A percentile compares a stretch with the other conserved stretches of the same genome.
Conservation (phyloP, 108 stramenopile species). For the Pseudonitzschia multistriata region DNA sequence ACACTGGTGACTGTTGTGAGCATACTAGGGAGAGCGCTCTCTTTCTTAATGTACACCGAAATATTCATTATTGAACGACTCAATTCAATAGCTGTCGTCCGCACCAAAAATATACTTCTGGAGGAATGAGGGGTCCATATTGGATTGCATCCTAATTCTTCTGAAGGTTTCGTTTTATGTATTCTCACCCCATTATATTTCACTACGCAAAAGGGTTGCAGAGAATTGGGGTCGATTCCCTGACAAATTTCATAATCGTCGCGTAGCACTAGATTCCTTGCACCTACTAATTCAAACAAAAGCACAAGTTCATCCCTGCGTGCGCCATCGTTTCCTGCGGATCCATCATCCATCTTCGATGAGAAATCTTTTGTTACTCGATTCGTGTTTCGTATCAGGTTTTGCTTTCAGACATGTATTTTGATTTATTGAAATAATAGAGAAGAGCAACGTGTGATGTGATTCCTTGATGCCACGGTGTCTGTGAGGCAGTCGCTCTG, state of each 20-base stretch:
- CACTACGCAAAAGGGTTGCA: constrained; percentile 37
- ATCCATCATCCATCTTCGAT: background rate
- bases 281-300: constrained; percentile 52
- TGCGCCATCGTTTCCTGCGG: background rate
- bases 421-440: too few species aligned
- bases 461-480: too few species aligned
- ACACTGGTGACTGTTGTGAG: constrained; percentile 12
- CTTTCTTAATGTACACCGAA: constrained; percentile 19
- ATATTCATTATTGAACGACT: constrained; percentile 25
- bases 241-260: constrained; percentile 11
- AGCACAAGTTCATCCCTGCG: constrained; percentile 25
- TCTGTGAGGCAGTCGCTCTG: too few species aligned
- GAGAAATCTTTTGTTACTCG: background rate
- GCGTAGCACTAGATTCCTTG: constrained; percentile 23
- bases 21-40: constrained; percentile 13
- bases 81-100: constrained; percentile 23
- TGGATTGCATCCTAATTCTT: constrained; percentile 42
- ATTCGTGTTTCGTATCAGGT: too few species aligned
- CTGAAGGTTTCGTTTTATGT: constrained; percentile 35
- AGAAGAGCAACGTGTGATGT: too few species aligned
- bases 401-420: too few species aligned
- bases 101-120: constrained; percentile 50
- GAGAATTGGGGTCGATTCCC: background rate
- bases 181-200: constrained; percentile 27
- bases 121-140: constrained; percentile 57